A percentile compares a stretch with the other conserved stretches of the same genome.
Evolutionary conservation across 345 rosid species (phyloP).

Genomic region (Melaleuca alternifolia): DNA sequence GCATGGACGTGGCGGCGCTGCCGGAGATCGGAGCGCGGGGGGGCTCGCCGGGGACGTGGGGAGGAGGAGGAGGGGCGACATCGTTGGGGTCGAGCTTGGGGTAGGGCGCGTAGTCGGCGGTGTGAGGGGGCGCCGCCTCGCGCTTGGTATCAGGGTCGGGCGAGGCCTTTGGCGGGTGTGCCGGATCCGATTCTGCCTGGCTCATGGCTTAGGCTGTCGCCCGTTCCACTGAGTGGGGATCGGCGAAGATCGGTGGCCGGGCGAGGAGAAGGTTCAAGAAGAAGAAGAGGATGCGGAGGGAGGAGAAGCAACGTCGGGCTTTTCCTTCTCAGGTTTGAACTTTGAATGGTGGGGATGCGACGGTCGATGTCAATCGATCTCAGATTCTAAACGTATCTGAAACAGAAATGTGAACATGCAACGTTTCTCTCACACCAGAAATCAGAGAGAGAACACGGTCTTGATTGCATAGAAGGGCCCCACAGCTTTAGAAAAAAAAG

Average conservation of each 20-base stretch:
- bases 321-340: not conserved
- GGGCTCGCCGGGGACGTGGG: slow-evolving; percentile 11
- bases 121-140: slow-evolving; percentile 15
- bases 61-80: slow-evolving; percentile 51
- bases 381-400: not conserved
- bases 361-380: not conserved
- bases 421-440: not conserved
- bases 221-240: not conserved
- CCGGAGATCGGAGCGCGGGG: slow-evolving; percentile 34
- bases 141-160: slow-evolving; percentile 2
- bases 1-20: slow-evolving; percentile 64
- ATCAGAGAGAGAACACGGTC: too few species aligned
- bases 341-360: not conserved
- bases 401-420: not conserved
- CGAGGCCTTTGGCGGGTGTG: not conserved
- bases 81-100: slow-evolving; percentile 79
- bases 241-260: not conserved
- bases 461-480: not conserved
- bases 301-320: not conserved
- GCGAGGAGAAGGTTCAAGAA: not conserved
- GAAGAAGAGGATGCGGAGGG: not conserved
- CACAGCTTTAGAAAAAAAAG: not conserved
- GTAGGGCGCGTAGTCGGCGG: slow-evolving; percentile 83
- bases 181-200: slow-evolving; percentile 3
- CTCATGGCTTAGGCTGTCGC: slow-evolving; percentile 11